Percentiles rank a stretch among this genome's conserved stretches.
Conservation (phyloP, 2,329 filamentous ascomycete genomes). For the Xylaria polymorpha region DNA sequence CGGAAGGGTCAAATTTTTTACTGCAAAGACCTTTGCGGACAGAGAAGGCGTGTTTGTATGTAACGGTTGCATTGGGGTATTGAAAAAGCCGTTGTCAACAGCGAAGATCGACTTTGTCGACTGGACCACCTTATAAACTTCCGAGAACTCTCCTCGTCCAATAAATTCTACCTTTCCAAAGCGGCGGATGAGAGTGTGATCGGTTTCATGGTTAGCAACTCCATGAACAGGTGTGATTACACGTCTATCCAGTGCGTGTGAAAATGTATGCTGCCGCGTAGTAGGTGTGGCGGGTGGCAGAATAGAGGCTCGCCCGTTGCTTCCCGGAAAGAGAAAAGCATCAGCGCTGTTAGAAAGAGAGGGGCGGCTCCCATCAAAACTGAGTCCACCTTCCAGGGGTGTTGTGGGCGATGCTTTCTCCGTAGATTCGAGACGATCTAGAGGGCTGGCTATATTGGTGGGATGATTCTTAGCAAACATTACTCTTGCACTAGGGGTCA, state of each 20-base stretch:
- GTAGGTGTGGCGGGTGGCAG: constrained; percentile 87
- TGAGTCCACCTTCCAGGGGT: constrained; percentile 78
- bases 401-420: constrained; percentile 74
- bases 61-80: constrained; percentile 59
- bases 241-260: constrained; percentile 67
- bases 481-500: constrained; percentile 52
- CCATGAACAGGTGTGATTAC: constrained; percentile 78
- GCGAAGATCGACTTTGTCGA: constrained; percentile 52
- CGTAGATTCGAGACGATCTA: constrained; percentile 65
- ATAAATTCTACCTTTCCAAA: constrained; percentile 85
- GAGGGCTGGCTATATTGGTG: constrained; percentile 69
- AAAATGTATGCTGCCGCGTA: constrained; percentile 66
- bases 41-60: constrained; percentile 60
- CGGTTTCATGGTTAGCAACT: constrained; percentile 77
- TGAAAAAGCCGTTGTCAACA: constrained; percentile 57
- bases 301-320: constrained; percentile 50
- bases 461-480: constrained; percentile 64
- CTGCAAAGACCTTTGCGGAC: constrained; percentile 78
- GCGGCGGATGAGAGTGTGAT: constrained; percentile 76
- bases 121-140: constrained; percentile 82
- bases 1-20: constrained; percentile 90
- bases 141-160: constrained; percentile 92
- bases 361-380: constrained; percentile 83
- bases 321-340: constrained; percentile 53
- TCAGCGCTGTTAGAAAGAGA: constrained; percentile 77